These are phyloP conservation scores for Kalmanozyma brasiliensis DNA, from an alignment of 1,284 basidiomycete genomes.

Conservation along the genomic window DNA sequence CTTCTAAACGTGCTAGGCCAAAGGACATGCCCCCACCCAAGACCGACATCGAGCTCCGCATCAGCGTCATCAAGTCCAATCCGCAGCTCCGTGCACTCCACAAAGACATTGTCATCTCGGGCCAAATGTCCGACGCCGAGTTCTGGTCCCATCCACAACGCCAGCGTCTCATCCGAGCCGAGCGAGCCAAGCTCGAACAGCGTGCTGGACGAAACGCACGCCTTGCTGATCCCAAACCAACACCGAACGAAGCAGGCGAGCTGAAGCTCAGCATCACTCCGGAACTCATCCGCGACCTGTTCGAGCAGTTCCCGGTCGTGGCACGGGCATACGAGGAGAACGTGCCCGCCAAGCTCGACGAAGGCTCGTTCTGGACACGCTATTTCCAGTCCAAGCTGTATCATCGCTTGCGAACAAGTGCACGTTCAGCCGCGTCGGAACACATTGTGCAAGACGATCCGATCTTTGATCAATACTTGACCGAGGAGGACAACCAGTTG, in stretches of 20 bases:
- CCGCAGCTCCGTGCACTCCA: constrained; percentile 57
- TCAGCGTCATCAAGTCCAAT: constrained; percentile 59
- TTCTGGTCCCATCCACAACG: constrained; percentile 67
- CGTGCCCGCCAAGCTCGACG: constrained; percentile 86
- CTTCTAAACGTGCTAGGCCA: constrained; percentile 1
- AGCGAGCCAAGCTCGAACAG: constrained; percentile 58
- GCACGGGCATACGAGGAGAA: constrained; percentile 90
- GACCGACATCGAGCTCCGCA: constrained; percentile 59
- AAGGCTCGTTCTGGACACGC: constrained; percentile 92
- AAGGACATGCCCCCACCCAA: constrained; percentile 12
- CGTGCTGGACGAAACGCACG: constrained; percentile 59
- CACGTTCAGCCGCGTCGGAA: constrained; percentile 83
- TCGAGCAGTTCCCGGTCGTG: constrained; percentile 96
- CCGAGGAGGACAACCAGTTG: constrained; percentile 89
- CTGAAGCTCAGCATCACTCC: constrained; percentile 91
- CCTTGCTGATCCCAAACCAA: constrained; percentile 64
- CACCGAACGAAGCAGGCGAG: constrained; percentile 63
- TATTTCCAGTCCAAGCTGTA: constrained; percentile 96
- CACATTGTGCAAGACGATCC: constrained; percentile 88
- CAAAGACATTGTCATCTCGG: constrained; percentile 61
- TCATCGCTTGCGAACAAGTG: constrained; percentile 91
- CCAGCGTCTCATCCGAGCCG: constrained; percentile 57
- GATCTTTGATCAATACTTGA: constrained; percentile 94
- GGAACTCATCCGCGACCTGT: constrained; percentile 92
- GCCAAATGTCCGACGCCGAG: constrained; percentile 59